These are phyloP conservation scores for Nephelium lappaceum DNA, from an alignment of 345 rosid genomes.

Conservation along the genomic window DNA sequence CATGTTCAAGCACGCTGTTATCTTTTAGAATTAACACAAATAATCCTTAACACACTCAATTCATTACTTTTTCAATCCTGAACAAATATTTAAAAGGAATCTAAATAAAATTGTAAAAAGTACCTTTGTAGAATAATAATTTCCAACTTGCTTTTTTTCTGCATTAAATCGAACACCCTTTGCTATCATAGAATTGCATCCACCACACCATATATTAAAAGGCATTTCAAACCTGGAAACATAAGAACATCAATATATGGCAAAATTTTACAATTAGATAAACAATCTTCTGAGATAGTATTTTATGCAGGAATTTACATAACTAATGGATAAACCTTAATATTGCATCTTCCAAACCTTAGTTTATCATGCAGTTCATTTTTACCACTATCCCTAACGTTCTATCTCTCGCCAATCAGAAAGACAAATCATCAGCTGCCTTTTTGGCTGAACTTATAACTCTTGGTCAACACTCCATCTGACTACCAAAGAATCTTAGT, in stretches of 20 bases:
- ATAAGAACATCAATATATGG: not conserved
- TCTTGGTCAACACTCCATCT: not conserved
- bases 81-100: not conserved
- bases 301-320: not conserved
- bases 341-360: constrained; percentile 9
- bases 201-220: constrained; percentile 93
- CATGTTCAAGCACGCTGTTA: not conserved
- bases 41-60: constrained; percentile 5
- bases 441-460: not conserved
- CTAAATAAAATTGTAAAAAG: not conserved
- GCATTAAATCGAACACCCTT: constrained; percentile 99
- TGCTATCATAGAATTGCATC: constrained; percentile 94
- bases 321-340: not conserved
- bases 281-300: not conserved
- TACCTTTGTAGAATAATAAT: constrained; percentile 98
- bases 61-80: not conserved
- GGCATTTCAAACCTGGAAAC: constrained; percentile 94
- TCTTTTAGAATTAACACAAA: not conserved
- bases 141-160: constrained; percentile 98
- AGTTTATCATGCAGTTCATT: not conserved
- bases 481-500: not conserved
- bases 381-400: not conserved
- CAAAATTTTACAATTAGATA: not conserved
- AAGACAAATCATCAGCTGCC: not conserved
- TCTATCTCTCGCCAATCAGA: not conserved